A percentile compares a stretch with the other conserved stretches of the same genome.
phyloP scores from a whole-genome alignment of 192 early-diverging fungal genomes.

The Endogone sp. region DNA sequence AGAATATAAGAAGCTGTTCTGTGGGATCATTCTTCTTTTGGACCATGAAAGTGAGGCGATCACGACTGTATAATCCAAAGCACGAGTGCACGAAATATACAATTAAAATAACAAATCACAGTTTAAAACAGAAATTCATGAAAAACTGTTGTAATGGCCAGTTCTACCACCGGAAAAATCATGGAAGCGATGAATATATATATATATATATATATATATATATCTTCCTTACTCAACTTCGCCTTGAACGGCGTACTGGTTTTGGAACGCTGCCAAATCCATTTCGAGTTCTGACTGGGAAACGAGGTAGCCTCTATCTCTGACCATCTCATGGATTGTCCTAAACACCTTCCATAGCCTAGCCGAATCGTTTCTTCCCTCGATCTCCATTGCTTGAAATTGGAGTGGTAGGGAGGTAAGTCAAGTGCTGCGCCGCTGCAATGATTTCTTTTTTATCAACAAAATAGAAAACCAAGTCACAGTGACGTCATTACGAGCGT shows the following conservation, averaged over 20 bases:
- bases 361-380: constrained; percentile 50
- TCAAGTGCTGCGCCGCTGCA: no score
- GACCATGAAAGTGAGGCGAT: constrained; percentile 79
- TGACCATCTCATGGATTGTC: constrained; percentile 88
- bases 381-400: constrained; percentile 14
- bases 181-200: no score
- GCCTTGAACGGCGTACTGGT: constrained; percentile 61
- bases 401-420: no score
- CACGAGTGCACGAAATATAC: not conserved
- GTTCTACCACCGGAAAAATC: no score
- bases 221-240: constrained; percentile 83
- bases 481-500: no score
- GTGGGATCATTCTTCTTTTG: constrained; percentile 74
- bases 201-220: no score
- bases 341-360: constrained; percentile 80
- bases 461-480: no score
- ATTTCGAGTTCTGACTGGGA: constrained; percentile 75
- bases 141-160: constrained; percentile 6
- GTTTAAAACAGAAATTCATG: constrained; percentile 4
- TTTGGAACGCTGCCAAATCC: constrained; percentile 75
- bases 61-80: constrained; percentile 47
- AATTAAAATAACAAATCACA: constrained; percentile 1
- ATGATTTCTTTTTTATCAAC: no score
- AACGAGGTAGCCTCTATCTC: constrained; percentile 86
- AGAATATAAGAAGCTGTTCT: constrained; percentile 87